Evolutionary conservation across 495 filamentous ascomycete genomes (phyloP), one percentile per base, ranked within the genome.

Genomic region (Haplographium delicatum): DNA sequence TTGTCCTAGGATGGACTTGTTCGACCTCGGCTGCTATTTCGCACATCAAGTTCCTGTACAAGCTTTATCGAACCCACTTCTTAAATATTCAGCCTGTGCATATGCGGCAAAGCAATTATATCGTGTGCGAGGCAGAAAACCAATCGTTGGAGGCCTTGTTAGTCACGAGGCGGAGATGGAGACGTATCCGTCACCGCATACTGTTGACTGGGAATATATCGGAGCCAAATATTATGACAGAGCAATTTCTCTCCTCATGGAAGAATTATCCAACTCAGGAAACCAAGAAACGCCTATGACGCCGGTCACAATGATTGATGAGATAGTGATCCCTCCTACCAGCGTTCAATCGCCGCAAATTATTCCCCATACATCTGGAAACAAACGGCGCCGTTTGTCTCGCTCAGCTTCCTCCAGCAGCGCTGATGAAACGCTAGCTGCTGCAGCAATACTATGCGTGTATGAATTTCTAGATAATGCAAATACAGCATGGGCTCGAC

Each of bases 381-480:
- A 54, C 26, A 58, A 53, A 11, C 44, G 59, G 37, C 51, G 52
- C 8, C 42, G 49, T 3, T 13, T 59, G 7, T 59, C 55, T 4
- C 45, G 51, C 28, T 47, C 50, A 35, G 37, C 37, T 18, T 13
- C 68, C 49, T 67, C 72, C 1, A 57, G 30, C 26, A 72, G 74
- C 50, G 78, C 75, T 9, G 81, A 85, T 53, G 80, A 84, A 51
- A 69, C 81, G 11, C 64, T 83, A 13, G 79, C 79, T 10, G 80
- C 81, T 23, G 79, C 78, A 9, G 79, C 80, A 7, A 83, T 83
- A 25, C 59, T 85, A 22, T 83, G 78, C 46, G 79, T 79, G 3
- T 83, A 83, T 62, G 80, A 84, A 51, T 81, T 82, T 53, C 66
- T 83, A 0, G 79, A 82, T 64, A 76, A 76, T 18, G 77, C 77